Evolutionary conservation across 179 eudicot genomes (phyloP).

Genomic region (Pouteria campechiana): DNA sequence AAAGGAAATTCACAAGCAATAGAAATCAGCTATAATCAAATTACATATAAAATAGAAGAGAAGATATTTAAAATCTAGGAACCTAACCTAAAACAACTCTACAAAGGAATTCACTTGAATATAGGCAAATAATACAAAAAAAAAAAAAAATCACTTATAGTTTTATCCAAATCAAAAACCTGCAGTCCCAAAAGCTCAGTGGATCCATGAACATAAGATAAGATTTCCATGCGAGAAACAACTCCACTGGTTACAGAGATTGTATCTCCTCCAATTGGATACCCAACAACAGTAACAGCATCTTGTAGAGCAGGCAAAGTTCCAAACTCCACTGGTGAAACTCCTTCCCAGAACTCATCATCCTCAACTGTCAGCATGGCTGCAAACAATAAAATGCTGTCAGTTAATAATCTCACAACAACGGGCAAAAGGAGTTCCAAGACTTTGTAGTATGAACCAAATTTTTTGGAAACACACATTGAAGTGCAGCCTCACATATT

Average conservation of each 20-base stretch:
- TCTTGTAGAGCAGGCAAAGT: conserved; percentile 92
- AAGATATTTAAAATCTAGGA: neutral
- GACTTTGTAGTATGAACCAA: too few relatives aligned
- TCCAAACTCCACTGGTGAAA: conserved; percentile 79
- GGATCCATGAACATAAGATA: conserved; percentile 94
- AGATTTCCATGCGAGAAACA: conserved; percentile 89
- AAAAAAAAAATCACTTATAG: neutral
- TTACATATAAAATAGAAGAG: neutral
- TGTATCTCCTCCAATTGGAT: conserved; percentile 96
- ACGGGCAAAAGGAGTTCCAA: too few relatives aligned
- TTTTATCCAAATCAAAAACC: conserved; percentile 24
- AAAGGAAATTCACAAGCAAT: neutral
- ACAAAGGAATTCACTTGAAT: too few relatives aligned
- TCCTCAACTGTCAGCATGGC: conserved; percentile 80
- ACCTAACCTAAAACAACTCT: too few relatives aligned
- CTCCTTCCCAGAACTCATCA: conserved; percentile 95
- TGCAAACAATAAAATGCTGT: too few relatives aligned
- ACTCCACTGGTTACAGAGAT: conserved; percentile 98
- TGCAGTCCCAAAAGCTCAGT: conserved; percentile 95
- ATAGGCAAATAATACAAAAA: neutral
- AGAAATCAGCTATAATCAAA: too few relatives aligned
- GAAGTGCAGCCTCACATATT: too few relatives aligned
- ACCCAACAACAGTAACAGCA: conserved; percentile 96
- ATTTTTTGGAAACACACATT: too few relatives aligned
- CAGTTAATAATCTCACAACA: too few relatives aligned